Evolutionary conservation across 2,329 filamentous ascomycete species (phyloP), one percentile per base, ranked within the genome.

Genomic region (Microsporum canis): DNA sequence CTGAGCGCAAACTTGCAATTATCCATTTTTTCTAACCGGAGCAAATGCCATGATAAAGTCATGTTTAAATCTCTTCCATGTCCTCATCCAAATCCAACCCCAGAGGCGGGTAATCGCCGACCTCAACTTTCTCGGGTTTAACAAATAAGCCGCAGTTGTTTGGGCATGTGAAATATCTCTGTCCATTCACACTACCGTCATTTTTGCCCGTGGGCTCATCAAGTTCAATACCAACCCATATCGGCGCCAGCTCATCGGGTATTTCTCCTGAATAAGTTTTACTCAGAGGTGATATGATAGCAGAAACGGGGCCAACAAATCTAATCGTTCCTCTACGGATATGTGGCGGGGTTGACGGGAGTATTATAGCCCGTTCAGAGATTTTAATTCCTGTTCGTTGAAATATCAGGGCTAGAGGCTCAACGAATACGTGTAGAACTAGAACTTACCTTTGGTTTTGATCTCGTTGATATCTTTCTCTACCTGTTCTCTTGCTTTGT

Each of bases 401-500:
- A 34, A 23, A 38, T 7, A 49, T 31, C 58, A 60, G 38, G 23
- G 56, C 17, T 2, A 58, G n/a, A 39, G 12, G 5, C 39, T 31
- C 2, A 45, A 57, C 4, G 29, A 14, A 43, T 41, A 10, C 5
- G 10, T 33, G 41, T 12, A 43, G 23, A 17, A 17, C 29, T 10
- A 4, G 45, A 38, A 23, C 5, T 72, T 87, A 75, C 87, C 85
- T 72, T 86, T 84, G 60, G 82, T 80, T 65, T 81, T 77, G 65
- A 96, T 79, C 70, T 95, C 89, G 8, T 61, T 60, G 5, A 63
- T 63, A 62, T 78, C 76, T 61, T 83, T 82, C 66, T 85, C 80
- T 47, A 86, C 81, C 43, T 86, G 85, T 14, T 82, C 80, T 61
- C 88, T 78, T 72, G 88, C 88, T 65, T 88, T 82, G 71, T 89